Evolutionary conservation across 495 filamentous ascomycete species (phyloP), one percentile per base, ranked within the genome.

Genomic region (Parathielavia appendiculata): DNA sequence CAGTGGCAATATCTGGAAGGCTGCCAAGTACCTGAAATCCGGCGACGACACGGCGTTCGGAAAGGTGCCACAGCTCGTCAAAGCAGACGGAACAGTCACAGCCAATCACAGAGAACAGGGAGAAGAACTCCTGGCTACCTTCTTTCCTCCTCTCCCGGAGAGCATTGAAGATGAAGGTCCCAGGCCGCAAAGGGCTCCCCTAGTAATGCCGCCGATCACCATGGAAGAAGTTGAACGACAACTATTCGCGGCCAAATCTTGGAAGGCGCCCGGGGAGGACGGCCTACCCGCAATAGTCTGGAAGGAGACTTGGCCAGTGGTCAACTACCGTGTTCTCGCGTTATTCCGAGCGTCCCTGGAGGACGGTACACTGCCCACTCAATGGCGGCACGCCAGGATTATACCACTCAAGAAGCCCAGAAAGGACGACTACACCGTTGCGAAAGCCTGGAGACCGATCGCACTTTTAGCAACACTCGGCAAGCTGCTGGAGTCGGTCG

Each of bases 101-200:
- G 26, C 26, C 45, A 14, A 47, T 47, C 45, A 47, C n/a, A 26
- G 20, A 47, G 45, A 47, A 30, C 45, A 47, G 45, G 45, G 30
- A 47, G 20, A 47, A 32, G 45, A 47, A 47, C 45, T 47, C 20
- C 22, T 47, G 12, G 45, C 45, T 47, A 47, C 45, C 20, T 47
- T 47, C 45, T 47, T 47, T 47, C 45, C 45, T 47, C 45, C 45
- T 13, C 45, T 47, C 12, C 23, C n/a, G 30, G 20, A 47, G 23
- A 47, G 20, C 20, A 47, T 47, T 47, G 23, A 32, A 47, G 45
- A 47, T 47, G 45, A 47, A 47, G 45, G 45, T 26, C 45, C 20
- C 10, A 26, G 45, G n/a, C 26, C 26, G 3, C 26, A 30, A 30
- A 30, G 26, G 26, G 26, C 26, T 3, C 26, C 26, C 6, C 3